Base-by-base conservation (phyloP, 768 basidiomycete species). In the Kwoniella pini region DNA sequence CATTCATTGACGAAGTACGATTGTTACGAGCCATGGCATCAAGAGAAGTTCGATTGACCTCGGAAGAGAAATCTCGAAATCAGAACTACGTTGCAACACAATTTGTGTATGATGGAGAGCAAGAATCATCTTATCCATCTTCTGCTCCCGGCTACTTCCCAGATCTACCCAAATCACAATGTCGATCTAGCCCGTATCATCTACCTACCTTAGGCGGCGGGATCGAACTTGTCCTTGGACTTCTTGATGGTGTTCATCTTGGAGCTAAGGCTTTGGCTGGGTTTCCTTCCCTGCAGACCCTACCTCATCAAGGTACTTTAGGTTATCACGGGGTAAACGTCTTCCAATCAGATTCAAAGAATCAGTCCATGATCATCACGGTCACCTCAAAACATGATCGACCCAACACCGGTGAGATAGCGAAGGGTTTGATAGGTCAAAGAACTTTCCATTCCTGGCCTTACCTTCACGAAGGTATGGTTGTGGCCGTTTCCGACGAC, bases 81-180 rank as follows among this genome's bases (percentile, higher is more conserved):
- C 67, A 82, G 2, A 87, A 85, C 60, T 91, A 92, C 27, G 85
- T 87, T 1, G 62, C 69, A 24, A 88, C 87, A 1, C 85, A 82
- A 62, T 98, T 98, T 80, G 81, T 71, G 3, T 93, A 85, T 79
- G 86, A 85, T 64, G 82, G 85, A 0, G 79, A 74, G 31, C 83
- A 86, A 65, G 84, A 88, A 26, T 86, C 82, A 0, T 73, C 81
- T 15, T 99, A 96, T 74, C 90, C 92, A 0, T 96, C 95, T 0
- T 95, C 96, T 2, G 80, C 94, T 1, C 92, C 93, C 1, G 90
- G 91, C 4, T 93, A 97, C 82, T 96, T 99, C 84, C 94, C 96
- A 11, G 83, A 90, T 24, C 79, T 99, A 15, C 80, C 86, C 65
- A 85, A 87, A 33, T 94, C 90, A 68, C 85, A 84, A 17, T 95